These are phyloP conservation scores for Rhizopus arrhizus DNA, from an alignment of 371 early-diverging fungal species.

Conservation along the genomic window DNA sequence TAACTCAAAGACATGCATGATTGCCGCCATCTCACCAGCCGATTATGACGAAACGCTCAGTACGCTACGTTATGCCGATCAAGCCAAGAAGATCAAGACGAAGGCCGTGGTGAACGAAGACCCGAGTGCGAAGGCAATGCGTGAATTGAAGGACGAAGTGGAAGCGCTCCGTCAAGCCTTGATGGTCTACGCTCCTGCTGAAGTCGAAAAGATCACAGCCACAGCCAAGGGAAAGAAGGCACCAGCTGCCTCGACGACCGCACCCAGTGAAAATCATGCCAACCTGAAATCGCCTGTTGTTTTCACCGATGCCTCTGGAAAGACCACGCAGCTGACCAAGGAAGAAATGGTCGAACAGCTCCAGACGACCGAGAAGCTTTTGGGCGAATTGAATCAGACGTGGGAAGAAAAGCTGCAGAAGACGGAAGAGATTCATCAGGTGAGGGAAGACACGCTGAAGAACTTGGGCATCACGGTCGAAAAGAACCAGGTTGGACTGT, in stretches of 20 bases:
- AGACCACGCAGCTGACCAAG: constrained; percentile 48
- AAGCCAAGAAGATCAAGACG: constrained; percentile 87
- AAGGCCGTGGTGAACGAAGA: constrained; percentile 89
- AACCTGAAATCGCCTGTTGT: constrained; percentile 34
- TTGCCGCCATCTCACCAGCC: constrained; percentile 81
- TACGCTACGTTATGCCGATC: constrained; percentile 91
- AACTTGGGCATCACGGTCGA: constrained; percentile 77
- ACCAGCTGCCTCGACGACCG: background rate
- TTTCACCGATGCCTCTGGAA: constrained; percentile 52
- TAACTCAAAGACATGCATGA: constrained; percentile 89
- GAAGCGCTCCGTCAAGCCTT: constrained; percentile 64
- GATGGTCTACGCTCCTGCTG: constrained; percentile 57
- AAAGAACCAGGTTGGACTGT: constrained; percentile 71
- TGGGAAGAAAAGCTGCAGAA: constrained; percentile 80
- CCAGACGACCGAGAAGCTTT: constrained; percentile 78
- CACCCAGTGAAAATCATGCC: background rate
- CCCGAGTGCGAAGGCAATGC: constrained; percentile 73
- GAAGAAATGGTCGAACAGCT: constrained; percentile 75
- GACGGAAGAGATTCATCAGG: constrained; percentile 70
- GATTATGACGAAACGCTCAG: constrained; percentile 85
- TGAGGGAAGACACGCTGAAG: constrained; percentile 70
- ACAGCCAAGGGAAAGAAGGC: constrained; percentile 17
- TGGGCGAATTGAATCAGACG: constrained; percentile 74
- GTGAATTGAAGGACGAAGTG: constrained; percentile 83
- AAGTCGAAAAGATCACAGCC: constrained; percentile 38